A percentile compares a stretch with the other conserved stretches of the same genome.
These are phyloP conservation scores for Exserohilum turcica DNA, from an alignment of 2,329 filamentous ascomycete genomes.

Conservation along the genomic window DNA sequence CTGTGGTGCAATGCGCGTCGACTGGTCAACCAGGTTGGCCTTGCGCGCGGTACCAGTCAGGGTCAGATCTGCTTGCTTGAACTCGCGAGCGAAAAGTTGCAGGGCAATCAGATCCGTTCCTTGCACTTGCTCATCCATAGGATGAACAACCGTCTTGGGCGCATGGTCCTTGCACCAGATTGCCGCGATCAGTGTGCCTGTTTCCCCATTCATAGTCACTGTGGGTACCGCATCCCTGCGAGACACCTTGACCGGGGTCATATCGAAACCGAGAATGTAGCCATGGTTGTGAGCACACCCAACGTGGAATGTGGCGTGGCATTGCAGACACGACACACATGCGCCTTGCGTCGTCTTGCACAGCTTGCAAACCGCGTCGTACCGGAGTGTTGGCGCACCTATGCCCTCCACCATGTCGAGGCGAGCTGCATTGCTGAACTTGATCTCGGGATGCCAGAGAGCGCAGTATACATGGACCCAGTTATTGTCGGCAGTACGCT, in stretches of 20 bases:
- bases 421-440: slow-evolving; percentile 83
- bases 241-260: slow-evolving; percentile 86
- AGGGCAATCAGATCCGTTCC: slow-evolving; percentile 77
- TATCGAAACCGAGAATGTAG: slow-evolving; percentile 86
- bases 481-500: slow-evolving; percentile 93
- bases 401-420: slow-evolving; percentile 90
- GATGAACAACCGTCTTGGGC: slow-evolving; percentile 72
- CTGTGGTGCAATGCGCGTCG: slow-evolving; percentile 57
- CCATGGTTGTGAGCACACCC: slow-evolving; percentile 86
- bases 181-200: slow-evolving; percentile 79
- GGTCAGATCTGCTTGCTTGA: slow-evolving; percentile 91
- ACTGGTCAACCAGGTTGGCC: slow-evolving; percentile 75
- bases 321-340: slow-evolving; percentile 81
- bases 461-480: slow-evolving; percentile 97
- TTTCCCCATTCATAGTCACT: slow-evolving; percentile 79
- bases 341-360: slow-evolving; percentile 80
- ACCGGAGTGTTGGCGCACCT: slow-evolving; percentile 72
- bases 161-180: slow-evolving; percentile 93
- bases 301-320: slow-evolving; percentile 75
- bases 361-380: slow-evolving; percentile 78
- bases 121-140: slow-evolving; percentile 75
- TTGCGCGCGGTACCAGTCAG: slow-evolving; percentile 92
- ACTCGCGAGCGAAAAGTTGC: slow-evolving; percentile 84
- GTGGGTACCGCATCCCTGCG: slow-evolving; percentile 79
- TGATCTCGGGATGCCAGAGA: slow-evolving; percentile 88